Conservation (phyloP, 2,329 filamentous ascomycete genomes). For the Teratosphaeria nubilosa region DNA sequence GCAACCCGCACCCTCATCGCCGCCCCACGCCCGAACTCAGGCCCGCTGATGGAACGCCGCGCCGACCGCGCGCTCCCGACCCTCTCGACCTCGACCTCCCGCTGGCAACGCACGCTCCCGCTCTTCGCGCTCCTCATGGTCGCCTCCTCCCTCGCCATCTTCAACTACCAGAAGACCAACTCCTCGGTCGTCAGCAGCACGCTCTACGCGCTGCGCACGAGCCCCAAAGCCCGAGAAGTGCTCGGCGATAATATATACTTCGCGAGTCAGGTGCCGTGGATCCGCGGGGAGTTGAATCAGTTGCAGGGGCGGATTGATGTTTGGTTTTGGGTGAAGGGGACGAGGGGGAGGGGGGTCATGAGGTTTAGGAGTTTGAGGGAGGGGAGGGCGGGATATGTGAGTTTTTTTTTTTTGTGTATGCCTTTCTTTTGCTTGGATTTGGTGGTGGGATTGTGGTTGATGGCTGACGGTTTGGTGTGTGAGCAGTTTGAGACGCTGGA, state of each 20-base stretch:
- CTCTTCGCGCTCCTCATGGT: constrained; percentile 67
- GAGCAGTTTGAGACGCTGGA: constrained; percentile 73
- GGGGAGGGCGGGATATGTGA: constrained; percentile 49
- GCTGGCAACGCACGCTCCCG: constrained; percentile 55
- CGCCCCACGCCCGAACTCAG: constrained; percentile 40
- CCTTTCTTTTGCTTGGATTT: too few species aligned
- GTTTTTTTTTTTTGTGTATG: constrained; percentile 25
- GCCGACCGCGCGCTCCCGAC: constrained; percentile 44
- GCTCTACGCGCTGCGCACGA: constrained; percentile 83
- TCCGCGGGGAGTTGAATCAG: constrained; percentile 69
- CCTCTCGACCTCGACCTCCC: constrained; percentile 21
- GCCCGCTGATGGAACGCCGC: constrained; percentile 43
- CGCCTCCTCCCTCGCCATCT: constrained; percentile 70
- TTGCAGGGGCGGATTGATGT: constrained; percentile 86
- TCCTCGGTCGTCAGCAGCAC: constrained; percentile 69
- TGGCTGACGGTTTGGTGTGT: constrained; percentile 4
- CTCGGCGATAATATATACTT: constrained; percentile 63
- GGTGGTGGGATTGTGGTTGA: too few species aligned
- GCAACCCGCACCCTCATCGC: constrained; percentile 37
- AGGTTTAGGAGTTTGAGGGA: constrained; percentile 68
- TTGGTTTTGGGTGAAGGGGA: constrained; percentile 75
- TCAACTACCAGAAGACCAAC: constrained; percentile 98
- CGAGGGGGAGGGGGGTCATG: constrained; percentile 60
- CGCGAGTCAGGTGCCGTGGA: constrained; percentile 39
- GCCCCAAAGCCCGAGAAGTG: constrained; percentile 58